Conservation (phyloP, 148 eudicot species). For the Cornus kousa region DNA sequence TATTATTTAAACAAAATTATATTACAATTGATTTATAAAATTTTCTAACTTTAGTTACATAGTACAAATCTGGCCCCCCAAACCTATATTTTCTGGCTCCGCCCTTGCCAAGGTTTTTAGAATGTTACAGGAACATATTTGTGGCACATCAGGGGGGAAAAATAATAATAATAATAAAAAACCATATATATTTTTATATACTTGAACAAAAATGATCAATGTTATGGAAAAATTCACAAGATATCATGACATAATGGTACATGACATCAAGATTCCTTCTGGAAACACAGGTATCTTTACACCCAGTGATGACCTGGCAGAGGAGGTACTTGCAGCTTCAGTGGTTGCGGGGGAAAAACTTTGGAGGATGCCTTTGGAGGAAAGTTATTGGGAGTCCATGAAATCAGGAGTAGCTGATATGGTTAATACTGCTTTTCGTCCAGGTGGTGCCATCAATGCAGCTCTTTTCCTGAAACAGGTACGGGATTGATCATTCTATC, state of each 20-base stretch:
- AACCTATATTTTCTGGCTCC: too few relatives aligned
- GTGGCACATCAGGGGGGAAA: not conserved
- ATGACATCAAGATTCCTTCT: not conserved
- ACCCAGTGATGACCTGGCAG: constrained; percentile 76
- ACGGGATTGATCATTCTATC: constrained; percentile 4
- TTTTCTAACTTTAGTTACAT: too few relatives aligned
- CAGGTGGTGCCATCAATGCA: constrained; percentile 94
- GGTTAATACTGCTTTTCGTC: constrained; percentile 93
- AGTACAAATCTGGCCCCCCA: too few relatives aligned
- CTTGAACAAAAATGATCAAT: too few relatives aligned
- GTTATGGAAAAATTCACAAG: not conserved
- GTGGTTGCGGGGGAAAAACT: constrained; percentile 83
- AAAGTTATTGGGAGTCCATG: constrained; percentile 96
- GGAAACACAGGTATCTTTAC: constrained; percentile 68
- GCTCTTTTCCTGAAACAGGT: constrained; percentile 99
- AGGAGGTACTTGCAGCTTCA: constrained; percentile 77
- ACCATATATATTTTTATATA: too few relatives aligned
- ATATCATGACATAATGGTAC: not conserved
- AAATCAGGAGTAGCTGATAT: constrained; percentile 97
- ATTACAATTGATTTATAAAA: too few relatives aligned
- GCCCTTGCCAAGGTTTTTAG: not conserved
- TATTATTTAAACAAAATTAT: too few relatives aligned
- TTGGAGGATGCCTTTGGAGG: constrained; percentile 93
- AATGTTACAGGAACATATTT: not conserved
- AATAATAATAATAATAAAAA: too few relatives aligned